Percentiles rank a stretch among this genome's conserved stretches.
Evolutionary conservation across 192 early-diverging fungal species (phyloP).

Genomic region (Obelidium mucronatum): DNA sequence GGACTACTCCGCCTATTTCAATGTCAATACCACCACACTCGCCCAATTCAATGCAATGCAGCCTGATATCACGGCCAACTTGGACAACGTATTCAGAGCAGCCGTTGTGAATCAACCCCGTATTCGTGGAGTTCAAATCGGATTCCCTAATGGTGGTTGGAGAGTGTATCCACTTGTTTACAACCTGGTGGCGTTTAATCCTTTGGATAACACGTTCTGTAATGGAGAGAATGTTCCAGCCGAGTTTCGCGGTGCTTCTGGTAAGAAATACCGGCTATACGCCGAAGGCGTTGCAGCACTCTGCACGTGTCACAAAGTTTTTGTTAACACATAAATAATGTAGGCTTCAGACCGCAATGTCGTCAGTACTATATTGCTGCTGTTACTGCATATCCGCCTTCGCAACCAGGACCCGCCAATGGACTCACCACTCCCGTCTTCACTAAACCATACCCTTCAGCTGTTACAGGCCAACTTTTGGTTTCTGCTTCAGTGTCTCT

Average conservation of each 20-base stretch:
- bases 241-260: neutral
- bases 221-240: constrained; percentile 2
- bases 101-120: constrained; percentile 11
- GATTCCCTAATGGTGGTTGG: constrained; percentile 29
- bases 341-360: constrained; percentile 22
- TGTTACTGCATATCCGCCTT: neutral
- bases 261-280: too few species aligned
- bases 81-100: constrained; percentile 36
- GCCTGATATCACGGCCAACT: constrained; percentile 20
- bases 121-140: constrained; percentile 22
- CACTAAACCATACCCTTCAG: constrained; percentile 27
- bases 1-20: constrained; percentile 20
- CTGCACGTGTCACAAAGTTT: too few species aligned
- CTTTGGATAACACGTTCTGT: neutral
- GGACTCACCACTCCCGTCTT: constrained; percentile 16
- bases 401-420: neutral
- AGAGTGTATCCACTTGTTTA: constrained; percentile 30
- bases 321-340: neutral
- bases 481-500: constrained; percentile 20
- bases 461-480: constrained; percentile 1
- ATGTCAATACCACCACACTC: constrained; percentile 22
- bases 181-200: constrained; percentile 9
- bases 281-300: too few species aligned
- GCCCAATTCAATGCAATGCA: constrained; percentile 6
- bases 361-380: constrained; percentile 30